phyloP scores from a whole-genome alignment of 805 yeast species.

The Suhomyces prunicola region DNA sequence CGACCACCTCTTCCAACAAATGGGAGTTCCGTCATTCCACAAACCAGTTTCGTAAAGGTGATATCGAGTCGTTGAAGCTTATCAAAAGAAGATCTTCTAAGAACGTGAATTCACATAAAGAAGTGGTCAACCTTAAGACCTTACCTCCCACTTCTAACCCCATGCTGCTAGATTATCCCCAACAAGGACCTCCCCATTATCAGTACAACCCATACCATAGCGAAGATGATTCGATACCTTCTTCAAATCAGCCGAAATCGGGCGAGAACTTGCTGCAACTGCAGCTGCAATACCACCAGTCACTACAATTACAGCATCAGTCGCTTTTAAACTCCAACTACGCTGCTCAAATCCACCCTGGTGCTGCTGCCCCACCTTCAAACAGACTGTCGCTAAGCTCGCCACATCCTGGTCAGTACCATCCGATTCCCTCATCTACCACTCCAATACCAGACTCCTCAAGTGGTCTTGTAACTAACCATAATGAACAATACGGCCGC shows the following conservation, averaged over 20 bases:
- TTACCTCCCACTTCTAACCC: slow-evolving; percentile 25
- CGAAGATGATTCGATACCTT: slow-evolving; percentile 3
- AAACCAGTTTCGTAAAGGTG: slow-evolving; percentile 77
- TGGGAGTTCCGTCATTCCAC: slow-evolving; percentile 94
- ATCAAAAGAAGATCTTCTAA: slow-evolving; percentile 73
- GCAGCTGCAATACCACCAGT: slow-evolving; percentile 15
- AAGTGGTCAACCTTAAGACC: slow-evolving; percentile 34
- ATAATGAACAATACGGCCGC: background rate
- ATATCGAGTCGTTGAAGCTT: slow-evolving; percentile 63
- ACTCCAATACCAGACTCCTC: slow-evolving; percentile 3
- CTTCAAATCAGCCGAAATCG: background rate
- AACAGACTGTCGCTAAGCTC: background rate
- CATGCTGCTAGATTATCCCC: slow-evolving; percentile 6
- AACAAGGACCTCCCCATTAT: background rate
- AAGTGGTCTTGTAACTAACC: background rate
- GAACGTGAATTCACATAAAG: slow-evolving; percentile 36
- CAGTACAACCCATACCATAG: background rate
- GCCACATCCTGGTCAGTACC: background rate
- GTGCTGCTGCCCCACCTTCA: background rate
- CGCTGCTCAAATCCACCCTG: slow-evolving; percentile 2
- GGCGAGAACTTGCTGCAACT: slow-evolving; percentile 2
- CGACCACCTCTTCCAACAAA: slow-evolving; percentile 18
- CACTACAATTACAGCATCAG: slow-evolving; percentile 10
- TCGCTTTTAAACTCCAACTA: background rate
- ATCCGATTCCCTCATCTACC: slow-evolving; percentile 1